Percentiles rank a stretch among this genome's conserved stretches.
Evolutionary conservation across 2,329 filamentous ascomycete genomes (phyloP).

Genomic region (Colletotrichum eremochloae): DNA sequence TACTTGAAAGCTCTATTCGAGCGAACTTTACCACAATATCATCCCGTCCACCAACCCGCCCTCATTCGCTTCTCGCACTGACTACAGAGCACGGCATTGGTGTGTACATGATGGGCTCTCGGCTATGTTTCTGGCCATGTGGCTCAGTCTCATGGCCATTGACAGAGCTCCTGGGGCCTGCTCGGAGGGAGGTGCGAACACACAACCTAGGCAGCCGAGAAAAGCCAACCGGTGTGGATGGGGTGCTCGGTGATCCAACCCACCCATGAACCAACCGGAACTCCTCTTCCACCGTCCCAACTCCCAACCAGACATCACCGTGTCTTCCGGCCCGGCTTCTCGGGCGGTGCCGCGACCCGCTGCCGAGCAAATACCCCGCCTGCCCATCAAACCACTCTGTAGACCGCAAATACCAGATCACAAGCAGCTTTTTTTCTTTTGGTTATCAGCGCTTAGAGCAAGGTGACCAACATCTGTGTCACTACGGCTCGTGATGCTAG

Average conservation of each 20-base stretch:
- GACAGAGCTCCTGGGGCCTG: constrained; percentile 2
- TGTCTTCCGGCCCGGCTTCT: constrained; percentile 30
- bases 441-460: neutral
- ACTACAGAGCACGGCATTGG: constrained; percentile 11
- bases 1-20: constrained; percentile 6
- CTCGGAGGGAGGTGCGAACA: neutral
- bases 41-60: neutral
- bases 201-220: neutral
- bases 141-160: constrained; percentile 7
- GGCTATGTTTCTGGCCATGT: constrained; percentile 29
- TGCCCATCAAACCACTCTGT: neutral
- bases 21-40: constrained; percentile 6
- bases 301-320: constrained; percentile 4
- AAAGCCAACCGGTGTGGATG: neutral
- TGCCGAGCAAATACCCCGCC: constrained; percentile 11
- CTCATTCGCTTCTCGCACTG: constrained; percentile 1
- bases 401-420: neutral
- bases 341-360: constrained; percentile 31
- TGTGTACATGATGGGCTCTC: constrained; percentile 9
- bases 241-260: constrained; percentile 21
- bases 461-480: neutral
- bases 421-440: neutral
- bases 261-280: constrained; percentile 4
- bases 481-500: neutral
- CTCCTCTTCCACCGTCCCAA: neutral